phyloP scores from a whole-genome alignment of 768 basidiomycete species.

The Podaxis rugospora region DNA sequence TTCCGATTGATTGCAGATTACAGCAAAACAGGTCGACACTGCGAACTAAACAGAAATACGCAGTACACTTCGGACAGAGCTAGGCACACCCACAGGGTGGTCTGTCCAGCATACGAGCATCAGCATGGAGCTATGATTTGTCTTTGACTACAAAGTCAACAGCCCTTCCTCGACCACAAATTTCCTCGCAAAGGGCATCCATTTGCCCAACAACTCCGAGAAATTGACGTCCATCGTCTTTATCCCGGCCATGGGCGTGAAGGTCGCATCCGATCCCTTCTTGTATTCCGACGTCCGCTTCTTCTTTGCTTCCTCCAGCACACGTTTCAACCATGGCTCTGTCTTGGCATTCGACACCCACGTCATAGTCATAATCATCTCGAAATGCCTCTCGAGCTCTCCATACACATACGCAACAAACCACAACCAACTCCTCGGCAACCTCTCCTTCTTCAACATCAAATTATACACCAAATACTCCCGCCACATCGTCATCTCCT shows the following conservation, averaged over 20 bases:
- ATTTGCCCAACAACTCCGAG: slow-evolving; percentile 10
- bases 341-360: slow-evolving; percentile 11
- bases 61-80: background rate
- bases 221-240: slow-evolving; percentile 10
- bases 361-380: slow-evolving; percentile 9
- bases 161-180: slow-evolving; percentile 7
- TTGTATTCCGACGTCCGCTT: slow-evolving; percentile 4
- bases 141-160: background rate
- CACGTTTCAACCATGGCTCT: slow-evolving; percentile 8
- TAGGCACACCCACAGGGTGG: background rate
- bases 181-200: slow-evolving; percentile 11
- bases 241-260: slow-evolving; percentile 2
- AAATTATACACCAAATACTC: slow-evolving; percentile 9
- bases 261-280: slow-evolving; percentile 4
- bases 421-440: slow-evolving; percentile 12
- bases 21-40: background rate
- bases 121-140: no score
- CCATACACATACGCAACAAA: slow-evolving; percentile 10
- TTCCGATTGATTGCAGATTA: background rate
- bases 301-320: slow-evolving; percentile 6
- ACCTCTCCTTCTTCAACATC: slow-evolving; percentile 10
- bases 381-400: slow-evolving; percentile 11
- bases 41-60: background rate
- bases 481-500: slow-evolving; percentile 10
- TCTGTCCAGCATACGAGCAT: background rate